These are phyloP conservation scores for Fusarium continuum DNA, from an alignment of 2,329 filamentous ascomycete genomes.

Conservation along the genomic window DNA sequence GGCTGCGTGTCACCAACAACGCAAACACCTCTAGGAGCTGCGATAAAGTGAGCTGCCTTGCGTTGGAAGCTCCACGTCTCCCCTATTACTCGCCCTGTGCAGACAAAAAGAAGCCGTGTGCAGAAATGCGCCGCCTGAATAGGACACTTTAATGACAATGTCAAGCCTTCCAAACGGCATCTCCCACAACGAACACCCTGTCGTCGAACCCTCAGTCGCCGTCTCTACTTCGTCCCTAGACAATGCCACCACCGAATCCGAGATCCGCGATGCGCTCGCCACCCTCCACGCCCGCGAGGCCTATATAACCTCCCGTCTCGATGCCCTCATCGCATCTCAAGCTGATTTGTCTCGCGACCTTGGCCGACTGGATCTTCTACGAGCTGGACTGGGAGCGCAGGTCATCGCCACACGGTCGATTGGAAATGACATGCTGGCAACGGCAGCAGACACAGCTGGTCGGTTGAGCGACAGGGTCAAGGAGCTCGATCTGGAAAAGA, in stretches of 20 bases:
- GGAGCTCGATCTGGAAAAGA: conserved; percentile 88
- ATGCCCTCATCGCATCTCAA: conserved; percentile 82
- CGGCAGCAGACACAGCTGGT: conserved; percentile 84
- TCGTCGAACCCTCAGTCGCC: conserved; percentile 36
- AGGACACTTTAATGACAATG: conserved; percentile 56
- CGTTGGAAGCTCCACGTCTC: conserved; percentile 27
- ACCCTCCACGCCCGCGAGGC: conserved; percentile 80
- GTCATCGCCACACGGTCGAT: conserved; percentile 84
- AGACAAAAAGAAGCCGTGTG: conserved; percentile 35
- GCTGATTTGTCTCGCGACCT: conserved; percentile 88
- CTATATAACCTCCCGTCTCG: conserved; percentile 76
- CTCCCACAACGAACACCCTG: conserved; percentile 47
- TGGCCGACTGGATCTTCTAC: conserved; percentile 85
- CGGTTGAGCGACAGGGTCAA: conserved; percentile 88
- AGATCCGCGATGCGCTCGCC: conserved; percentile 81
- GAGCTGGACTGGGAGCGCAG: conserved; percentile 87
- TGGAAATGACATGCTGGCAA: conserved; percentile 89
- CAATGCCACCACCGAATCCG: conserved; percentile 77
- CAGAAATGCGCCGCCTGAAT: conserved; percentile 56
- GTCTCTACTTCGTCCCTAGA: conserved; percentile 58
- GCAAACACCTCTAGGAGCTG: conserved; percentile 12
- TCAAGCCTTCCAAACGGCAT: conserved; percentile 58
- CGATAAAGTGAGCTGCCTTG: conserved; percentile 23
- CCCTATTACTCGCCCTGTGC: conserved; percentile 16
- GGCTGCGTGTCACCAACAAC: conserved; percentile 42